Base-by-base conservation (phyloP, 2,329 filamentous ascomycete species). In the Fusarium cyanostomum region DNA sequence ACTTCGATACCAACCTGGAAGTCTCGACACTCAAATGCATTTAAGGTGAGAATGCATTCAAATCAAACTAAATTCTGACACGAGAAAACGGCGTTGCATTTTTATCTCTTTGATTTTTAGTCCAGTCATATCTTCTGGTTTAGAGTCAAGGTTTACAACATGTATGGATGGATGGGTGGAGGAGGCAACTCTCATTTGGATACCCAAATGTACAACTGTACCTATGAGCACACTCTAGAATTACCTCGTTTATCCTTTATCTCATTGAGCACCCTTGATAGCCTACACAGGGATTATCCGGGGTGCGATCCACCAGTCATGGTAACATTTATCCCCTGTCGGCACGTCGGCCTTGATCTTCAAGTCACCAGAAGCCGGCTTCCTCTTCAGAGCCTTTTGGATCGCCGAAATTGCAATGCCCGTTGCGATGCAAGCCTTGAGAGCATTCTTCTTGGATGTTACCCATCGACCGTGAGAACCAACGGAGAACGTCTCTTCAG, bases 341-440 rank as follows among this genome's bases (percentile, higher is more conserved):
- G 85, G 85, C 43, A 89, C 78, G 70, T 85, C 81, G 21, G 80
- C 80, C 68, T 76, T 81, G 18, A 87, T 68, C 48, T 74, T 75
- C 46, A 82, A 39, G 41, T 73, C 62, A 30, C 59, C 63, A 6
- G 59, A 66, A 51, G 65, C 66, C 56, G 48, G 68, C 46, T 59
- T 70, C 56, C 71, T 75, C 15, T 79, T 76, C 8, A 89, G 67
- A 3, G 82, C 83, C 73, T 87, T 89, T 69, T 83, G 84, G 43
- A 90, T 74, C 1, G 80, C 81, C 21, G 82, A 82, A 38, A 92
- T 82, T 0, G 88, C 86, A 62, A 93, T 84, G 7, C 86, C 86
- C 1, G 89, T 82, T 8, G 86, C 87, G 59, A 94, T 92, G 65
- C 87, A 89, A n/a, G 89, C 86, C 69, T 87, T 87, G 68, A 91